Evolutionary conservation across 352 stramenopile genomes (phyloP), one percentile per base, ranked within the genome.

Genomic region (Globisporangium yorkense): DNA sequence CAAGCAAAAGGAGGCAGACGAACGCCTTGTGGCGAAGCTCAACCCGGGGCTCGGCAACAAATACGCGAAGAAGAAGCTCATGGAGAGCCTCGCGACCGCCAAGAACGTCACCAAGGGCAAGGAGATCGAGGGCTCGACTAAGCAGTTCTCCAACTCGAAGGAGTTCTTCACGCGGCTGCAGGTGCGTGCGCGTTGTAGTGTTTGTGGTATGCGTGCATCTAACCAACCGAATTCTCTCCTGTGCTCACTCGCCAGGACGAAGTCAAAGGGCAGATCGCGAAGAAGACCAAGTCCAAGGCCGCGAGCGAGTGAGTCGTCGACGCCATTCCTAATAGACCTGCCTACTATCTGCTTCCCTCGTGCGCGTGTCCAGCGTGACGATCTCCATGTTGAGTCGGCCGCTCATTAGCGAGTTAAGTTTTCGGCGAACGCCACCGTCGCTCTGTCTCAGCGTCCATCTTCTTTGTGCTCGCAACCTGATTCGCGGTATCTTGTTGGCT

Each of bases 41-140:
- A 92, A 98, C 69, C 92, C 94, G n/a, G 92, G 92, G 0, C 74
- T 98, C 39, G 92, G 92, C 62, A 98, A 98, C 77, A 97, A 97
- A 57, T 98, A 98, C 77, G 94, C 96, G 63, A 97, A 97, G 71
- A 94, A 86, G 80, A 96, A 94, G 61, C 80, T 94, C 74, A 72
- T 92, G 61, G 79, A 94, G 67, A 90, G 73, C 62, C 72, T 94
- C 41, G 75, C 78, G 27, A 71, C 68, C 53, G 78, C 80, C 72
- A 89, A 88, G 70, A 94, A 92, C 64, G 72, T 94, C 63, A 90
- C 78, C n/a, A 84, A 58, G 61, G 84, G 84, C 75, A 94, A 85
- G 66, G 72, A 76, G 54, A 91, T 91, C 69, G 80, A 91, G 49
- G 81, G 80, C 59, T 89, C 79, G 16, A 80, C 77, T 41, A 87